Evolutionary conservation across 2,329 filamentous ascomycete genomes (phyloP), one percentile per base, ranked within the genome.

Genomic region (Cladosporium colombiae): DNA sequence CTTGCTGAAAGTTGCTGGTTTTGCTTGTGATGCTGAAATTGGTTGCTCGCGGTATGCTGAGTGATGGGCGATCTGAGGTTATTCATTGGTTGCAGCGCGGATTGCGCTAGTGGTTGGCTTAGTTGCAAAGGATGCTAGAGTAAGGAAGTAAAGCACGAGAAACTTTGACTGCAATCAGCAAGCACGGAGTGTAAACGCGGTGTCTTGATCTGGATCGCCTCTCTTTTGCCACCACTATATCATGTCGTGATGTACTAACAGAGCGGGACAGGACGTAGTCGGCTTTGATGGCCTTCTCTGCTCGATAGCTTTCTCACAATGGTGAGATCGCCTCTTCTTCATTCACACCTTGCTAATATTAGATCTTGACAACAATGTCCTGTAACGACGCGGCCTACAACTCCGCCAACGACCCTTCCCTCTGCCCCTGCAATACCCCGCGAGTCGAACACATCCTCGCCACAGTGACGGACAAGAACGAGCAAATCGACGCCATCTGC

Each of bases 401-500:
- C 8, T 33, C 11, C 5, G 31, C 33, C 6, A 27, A 58, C 3
- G 55, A 58, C 31, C 33, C 55, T 40, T 35, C 0, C 82, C 33
- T n/a, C 14, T 21, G 27, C 14, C 55, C 55, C 40, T 33, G 55
- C 33, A 58, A 58, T 18, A 33, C 57, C 16, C 14, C 11, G 16
- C 27, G 14, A 14, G 55, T 65, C 14, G 18, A 50, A n/a, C n/a
- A 72, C 8, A 66, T 70, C 35, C 46, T 74, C 8, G 65, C 72
- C 5, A 69, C 67, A 35, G 66, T 66, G 1, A 50, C 67, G 31
- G 56, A 68, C 25, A 68, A 72, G 59, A 62, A 31, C 35, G 67
- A 60, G 21, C 68, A 74, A 62, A 75, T 78, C 56, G 76, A 78
- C 37, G 65, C 69, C 44, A 73, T 78, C 27, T 73, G 74, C 18